These are phyloP conservation scores for Chytriomyces sp. DNA, from an alignment of 192 early-diverging fungal genomes.

Conservation along the genomic window DNA sequence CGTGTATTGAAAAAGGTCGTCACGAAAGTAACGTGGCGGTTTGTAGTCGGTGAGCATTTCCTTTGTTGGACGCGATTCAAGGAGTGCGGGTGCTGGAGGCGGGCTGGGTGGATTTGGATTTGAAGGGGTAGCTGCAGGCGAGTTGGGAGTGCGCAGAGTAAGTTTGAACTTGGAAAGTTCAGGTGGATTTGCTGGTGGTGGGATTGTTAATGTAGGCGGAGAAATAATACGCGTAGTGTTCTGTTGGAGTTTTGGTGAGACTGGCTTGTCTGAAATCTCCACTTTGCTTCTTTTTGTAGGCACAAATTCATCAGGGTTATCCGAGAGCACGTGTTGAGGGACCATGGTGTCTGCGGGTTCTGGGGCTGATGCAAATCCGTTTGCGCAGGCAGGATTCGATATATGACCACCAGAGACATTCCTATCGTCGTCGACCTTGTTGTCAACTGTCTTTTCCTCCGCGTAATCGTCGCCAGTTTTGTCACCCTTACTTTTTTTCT, in stretches of 20 bases:
- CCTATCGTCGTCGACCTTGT: not conserved
- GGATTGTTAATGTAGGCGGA: too few species aligned
- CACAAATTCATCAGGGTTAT: too few species aligned
- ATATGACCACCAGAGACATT: too few species aligned
- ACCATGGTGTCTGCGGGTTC: too few species aligned
- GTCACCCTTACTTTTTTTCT: constrained; percentile 10
- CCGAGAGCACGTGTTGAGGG: too few species aligned
- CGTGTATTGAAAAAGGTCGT: constrained; percentile 70
- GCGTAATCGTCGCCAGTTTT: not conserved
- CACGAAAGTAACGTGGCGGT: constrained; percentile 70
- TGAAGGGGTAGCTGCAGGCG: not conserved
- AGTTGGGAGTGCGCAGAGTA: not conserved
- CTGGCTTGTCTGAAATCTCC: not conserved
- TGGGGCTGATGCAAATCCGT: too few species aligned
- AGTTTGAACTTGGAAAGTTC: too few species aligned
- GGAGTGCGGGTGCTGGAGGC: not conserved
- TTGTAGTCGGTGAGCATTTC: constrained; percentile 64
- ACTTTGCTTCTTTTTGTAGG: not conserved
- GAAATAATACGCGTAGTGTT: too few species aligned
- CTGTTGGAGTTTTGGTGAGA: not conserved
- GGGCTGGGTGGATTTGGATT: not conserved
- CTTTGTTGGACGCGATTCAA: constrained; percentile 27
- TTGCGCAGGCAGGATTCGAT: too few species aligned
- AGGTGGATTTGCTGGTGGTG: not conserved
- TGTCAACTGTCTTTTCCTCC: not conserved